Evolutionary conservation across 169 alveolate species (phyloP).

Genomic region (Plasmodium billcollinsi): DNA sequence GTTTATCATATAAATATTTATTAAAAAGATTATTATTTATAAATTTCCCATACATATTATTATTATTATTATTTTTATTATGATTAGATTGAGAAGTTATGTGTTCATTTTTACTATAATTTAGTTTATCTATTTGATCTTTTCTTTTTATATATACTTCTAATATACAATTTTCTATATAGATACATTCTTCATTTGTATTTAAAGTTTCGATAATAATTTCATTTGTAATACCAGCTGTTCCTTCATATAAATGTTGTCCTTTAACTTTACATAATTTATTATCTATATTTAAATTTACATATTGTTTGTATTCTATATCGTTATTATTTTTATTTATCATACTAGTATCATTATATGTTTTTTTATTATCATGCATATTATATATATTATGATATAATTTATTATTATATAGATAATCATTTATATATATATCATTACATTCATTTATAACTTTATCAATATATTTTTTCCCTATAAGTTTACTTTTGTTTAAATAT

Average conservation of each 20-base stretch:
- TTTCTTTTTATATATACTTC: conserved; percentile 62
- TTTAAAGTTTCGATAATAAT: conserved; percentile 43
- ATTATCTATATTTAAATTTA: conserved; percentile 22
- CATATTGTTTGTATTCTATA: conserved; percentile 22
- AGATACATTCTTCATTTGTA: conserved; percentile 51
- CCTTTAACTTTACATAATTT: conserved; percentile 60
- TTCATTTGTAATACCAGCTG: conserved; percentile 46
- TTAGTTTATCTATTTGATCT: conserved; percentile 52
- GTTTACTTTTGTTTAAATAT: conserved; percentile 16
- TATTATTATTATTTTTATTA: conserved; percentile 3
- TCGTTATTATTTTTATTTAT: not conserved
- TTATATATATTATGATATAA: not conserved
- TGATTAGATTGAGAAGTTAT: not conserved
- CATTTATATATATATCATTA: not conserved
- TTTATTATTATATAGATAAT: not conserved
- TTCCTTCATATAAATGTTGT: conserved; percentile 43
- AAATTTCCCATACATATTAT: conserved; percentile 22
- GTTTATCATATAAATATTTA: conserved; percentile 28
- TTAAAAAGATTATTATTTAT: conserved; percentile 41
- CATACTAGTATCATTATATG: no score
- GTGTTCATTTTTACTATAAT: conserved; percentile 11
- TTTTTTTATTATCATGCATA: not conserved
- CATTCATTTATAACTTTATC: conserved; percentile 18
- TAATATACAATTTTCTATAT: conserved; percentile 38
- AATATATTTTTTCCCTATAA: conserved; percentile 37